Evolutionary conservation across 495 filamentous ascomycete species (phyloP).

Genomic region (Aspergillus saccharolyticus): DNA sequence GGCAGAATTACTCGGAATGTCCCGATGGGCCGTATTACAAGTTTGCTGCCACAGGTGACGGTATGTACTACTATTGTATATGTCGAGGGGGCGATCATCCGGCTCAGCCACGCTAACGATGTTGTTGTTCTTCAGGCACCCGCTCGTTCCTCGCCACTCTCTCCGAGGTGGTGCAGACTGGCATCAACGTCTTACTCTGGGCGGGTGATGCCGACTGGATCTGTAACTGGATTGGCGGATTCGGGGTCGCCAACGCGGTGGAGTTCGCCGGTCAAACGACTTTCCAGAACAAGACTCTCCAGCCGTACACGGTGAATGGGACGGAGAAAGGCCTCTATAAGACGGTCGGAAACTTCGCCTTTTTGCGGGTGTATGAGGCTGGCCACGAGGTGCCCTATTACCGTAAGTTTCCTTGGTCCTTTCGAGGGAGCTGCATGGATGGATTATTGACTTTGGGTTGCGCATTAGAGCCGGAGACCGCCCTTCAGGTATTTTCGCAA

Average conservation of each 20-base stretch:
- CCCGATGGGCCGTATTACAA: slow-evolving; percentile 33
- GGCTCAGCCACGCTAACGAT: background rate
- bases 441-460: slow-evolving; percentile 2
- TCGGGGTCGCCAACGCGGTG: slow-evolving; percentile 40
- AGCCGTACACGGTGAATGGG: slow-evolving; percentile 46
- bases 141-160: slow-evolving; percentile 47
- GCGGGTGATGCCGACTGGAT: slow-evolving; percentile 55
- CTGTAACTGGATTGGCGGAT: slow-evolving; percentile 50
- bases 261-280: slow-evolving; percentile 29
- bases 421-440: background rate
- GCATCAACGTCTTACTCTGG: slow-evolving; percentile 48
- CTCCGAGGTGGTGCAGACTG: slow-evolving; percentile 42
- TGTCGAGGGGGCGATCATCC: slow-evolving; percentile 2
- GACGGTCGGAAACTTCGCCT: slow-evolving; percentile 45
- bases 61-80: too few relatives aligned
- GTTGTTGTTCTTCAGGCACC: slow-evolving; percentile 26
- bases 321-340: slow-evolving; percentile 45
- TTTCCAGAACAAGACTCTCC: slow-evolving; percentile 35
- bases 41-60: slow-evolving; percentile 44
- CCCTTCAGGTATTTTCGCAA: slow-evolving; percentile 51
- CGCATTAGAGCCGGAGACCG: slow-evolving; percentile 33
- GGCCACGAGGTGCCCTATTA: slow-evolving; percentile 51
- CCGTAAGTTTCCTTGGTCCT: slow-evolving; percentile 18
- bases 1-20: slow-evolving; percentile 44
- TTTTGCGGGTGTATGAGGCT: slow-evolving; percentile 47